A percentile compares a stretch with the other conserved stretches of the same genome.
These are phyloP conservation scores for Periconia sp. DNA, from an alignment of 2,329 filamentous ascomycete genomes.

Conservation along the genomic window DNA sequence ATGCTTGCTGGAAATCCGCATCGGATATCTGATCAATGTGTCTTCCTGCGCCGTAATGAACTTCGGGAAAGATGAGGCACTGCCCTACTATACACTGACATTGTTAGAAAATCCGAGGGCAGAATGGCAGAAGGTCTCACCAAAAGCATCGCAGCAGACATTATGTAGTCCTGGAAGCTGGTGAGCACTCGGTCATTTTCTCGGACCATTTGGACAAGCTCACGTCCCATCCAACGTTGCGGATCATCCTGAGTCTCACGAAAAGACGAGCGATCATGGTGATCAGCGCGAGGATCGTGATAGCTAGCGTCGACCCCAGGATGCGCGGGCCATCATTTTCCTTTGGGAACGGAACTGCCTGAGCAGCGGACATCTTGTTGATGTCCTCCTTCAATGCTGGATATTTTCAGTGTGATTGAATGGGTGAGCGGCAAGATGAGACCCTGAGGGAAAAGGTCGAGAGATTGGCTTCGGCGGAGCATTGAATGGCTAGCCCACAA, in stretches of 20 bases:
- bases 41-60: slow-evolving; percentile 53
- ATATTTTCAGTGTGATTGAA: too few species aligned
- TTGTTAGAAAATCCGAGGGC: slow-evolving; percentile 12
- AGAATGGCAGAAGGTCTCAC: slow-evolving; percentile 20
- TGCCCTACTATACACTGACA: slow-evolving; percentile 49
- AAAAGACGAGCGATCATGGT: slow-evolving; percentile 52
- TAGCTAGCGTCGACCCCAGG: slow-evolving; percentile 49
- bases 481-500: too few species aligned
- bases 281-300: slow-evolving; percentile 50
- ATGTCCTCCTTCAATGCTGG: not conserved
- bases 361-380: not conserved
- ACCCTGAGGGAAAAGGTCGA: too few species aligned
- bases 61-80: slow-evolving; percentile 49
- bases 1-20: slow-evolving; percentile 41
- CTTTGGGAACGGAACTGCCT: slow-evolving; percentile 17
- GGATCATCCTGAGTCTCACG: slow-evolving; percentile 57
- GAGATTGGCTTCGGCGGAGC: too few species aligned
- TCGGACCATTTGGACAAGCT: slow-evolving; percentile 7
- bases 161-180: slow-evolving; percentile 49
- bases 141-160: slow-evolving; percentile 49
- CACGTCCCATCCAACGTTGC: slow-evolving; percentile 58
- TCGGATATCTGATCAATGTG: slow-evolving; percentile 53
- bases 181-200: slow-evolving; percentile 12
- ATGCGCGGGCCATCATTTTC: slow-evolving; percentile 49
- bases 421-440: too few species aligned